Percentiles rank a stretch among this genome's conserved stretches.
Evolutionary conservation across 305 asterid genomes (phyloP).

Genomic region (Plantago rigida): DNA sequence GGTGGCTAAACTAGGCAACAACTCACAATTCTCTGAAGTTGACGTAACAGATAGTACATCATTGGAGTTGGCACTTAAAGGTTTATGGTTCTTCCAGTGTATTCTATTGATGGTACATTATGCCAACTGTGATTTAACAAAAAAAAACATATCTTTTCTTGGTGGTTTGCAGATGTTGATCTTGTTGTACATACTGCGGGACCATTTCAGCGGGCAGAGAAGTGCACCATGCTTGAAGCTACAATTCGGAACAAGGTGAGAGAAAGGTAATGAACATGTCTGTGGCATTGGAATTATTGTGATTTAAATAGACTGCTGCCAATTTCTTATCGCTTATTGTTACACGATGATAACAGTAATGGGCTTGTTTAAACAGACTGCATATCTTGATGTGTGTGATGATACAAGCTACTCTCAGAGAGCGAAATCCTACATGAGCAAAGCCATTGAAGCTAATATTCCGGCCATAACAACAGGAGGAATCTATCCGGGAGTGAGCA

Average conservation of each 20-base stretch:
- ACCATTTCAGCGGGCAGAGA: slow-evolving; percentile 79
- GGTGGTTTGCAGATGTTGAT: slow-evolving; percentile 56
- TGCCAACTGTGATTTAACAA: background rate
- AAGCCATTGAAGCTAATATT: slow-evolving; percentile 59
- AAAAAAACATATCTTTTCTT: too few species aligned
- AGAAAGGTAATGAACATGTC: slow-evolving; percentile 47
- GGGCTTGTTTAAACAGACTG: slow-evolving; percentile 47
- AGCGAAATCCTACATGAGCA: slow-evolving; percentile 68
- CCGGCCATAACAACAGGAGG: slow-evolving; percentile 92
- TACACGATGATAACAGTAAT: slow-evolving; percentile 11
- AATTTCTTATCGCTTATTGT: slow-evolving; percentile 3
- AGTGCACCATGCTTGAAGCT: slow-evolving; percentile 74
- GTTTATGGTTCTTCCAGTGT: slow-evolving; percentile 34
- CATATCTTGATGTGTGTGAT: slow-evolving; percentile 89
- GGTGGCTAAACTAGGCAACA: slow-evolving; percentile 53
- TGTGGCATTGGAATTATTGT: slow-evolving; percentile 21
- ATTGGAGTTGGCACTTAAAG: slow-evolving; percentile 48
- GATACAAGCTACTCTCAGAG: slow-evolving; percentile 64
- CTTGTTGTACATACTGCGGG: slow-evolving; percentile 84
- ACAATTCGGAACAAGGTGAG: slow-evolving; percentile 95
- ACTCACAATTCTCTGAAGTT: slow-evolving; percentile 51
- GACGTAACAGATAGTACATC: slow-evolving; percentile 47
- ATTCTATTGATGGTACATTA: background rate
- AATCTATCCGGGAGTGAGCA: slow-evolving; percentile 98
- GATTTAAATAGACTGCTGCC: background rate